These are phyloP conservation scores for Talaromyces sp. DNA, from an alignment of 2,329 filamentous ascomycete species.

Conservation along the genomic window DNA sequence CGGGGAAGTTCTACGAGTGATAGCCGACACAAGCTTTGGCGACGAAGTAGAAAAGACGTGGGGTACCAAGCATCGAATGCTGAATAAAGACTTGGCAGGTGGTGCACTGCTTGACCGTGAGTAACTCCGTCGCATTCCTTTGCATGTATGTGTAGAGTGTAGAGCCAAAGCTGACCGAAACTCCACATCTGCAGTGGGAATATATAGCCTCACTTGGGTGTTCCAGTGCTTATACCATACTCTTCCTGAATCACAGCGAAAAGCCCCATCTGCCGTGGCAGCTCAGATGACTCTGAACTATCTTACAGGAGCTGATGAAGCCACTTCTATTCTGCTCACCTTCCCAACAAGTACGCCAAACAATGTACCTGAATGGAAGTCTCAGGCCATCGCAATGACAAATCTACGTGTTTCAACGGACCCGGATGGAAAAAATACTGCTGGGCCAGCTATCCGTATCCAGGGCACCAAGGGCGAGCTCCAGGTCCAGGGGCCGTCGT, in stretches of 20 bases:
- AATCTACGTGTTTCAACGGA: slow-evolving; percentile 58
- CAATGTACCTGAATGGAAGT: slow-evolving; percentile 42
- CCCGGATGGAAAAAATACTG: slow-evolving; percentile 56
- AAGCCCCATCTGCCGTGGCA: slow-evolving; percentile 59
- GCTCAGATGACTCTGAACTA: slow-evolving; percentile 66
- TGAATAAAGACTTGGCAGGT: slow-evolving; percentile 78
- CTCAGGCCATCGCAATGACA: slow-evolving; percentile 66
- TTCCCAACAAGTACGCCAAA: slow-evolving; percentile 60
- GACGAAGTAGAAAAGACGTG: slow-evolving; percentile 56
- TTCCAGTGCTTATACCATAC: slow-evolving; percentile 84
- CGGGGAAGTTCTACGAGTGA: slow-evolving; percentile 52
- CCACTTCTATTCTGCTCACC: slow-evolving; percentile 67
- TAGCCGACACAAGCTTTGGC: slow-evolving; percentile 58
- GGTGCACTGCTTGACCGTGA: slow-evolving; percentile 69
- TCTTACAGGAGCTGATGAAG: slow-evolving; percentile 68
- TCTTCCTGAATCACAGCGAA: slow-evolving; percentile 59
- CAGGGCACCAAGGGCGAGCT: slow-evolving; percentile 79
- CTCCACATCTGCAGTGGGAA: slow-evolving; percentile 50
- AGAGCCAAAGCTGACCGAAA: neutral
- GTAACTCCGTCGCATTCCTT: slow-evolving; percentile 11
- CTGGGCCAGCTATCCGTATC: slow-evolving; percentile 68
- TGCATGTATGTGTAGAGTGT: neutral
- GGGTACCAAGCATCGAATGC: slow-evolving; percentile 65
- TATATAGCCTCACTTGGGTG: slow-evolving; percentile 85
- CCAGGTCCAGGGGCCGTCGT: slow-evolving; percentile 69